Evolutionary conservation across 2,329 filamentous ascomycete species (phyloP), one percentile per base, ranked within the genome.

Genomic region (Fusarium verrucosum): DNA sequence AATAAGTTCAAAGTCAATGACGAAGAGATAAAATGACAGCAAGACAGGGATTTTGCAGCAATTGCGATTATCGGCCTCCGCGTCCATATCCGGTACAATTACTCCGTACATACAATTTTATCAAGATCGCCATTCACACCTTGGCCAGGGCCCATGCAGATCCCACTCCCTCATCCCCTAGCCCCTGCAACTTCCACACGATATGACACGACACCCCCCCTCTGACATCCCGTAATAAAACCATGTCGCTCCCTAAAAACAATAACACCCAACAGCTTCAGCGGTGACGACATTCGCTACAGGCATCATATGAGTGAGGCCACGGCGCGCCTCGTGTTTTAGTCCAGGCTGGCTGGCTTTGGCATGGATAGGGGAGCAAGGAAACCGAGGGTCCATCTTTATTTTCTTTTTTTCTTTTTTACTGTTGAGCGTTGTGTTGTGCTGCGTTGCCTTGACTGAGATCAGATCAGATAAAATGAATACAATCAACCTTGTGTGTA

Each of bases 261-360:
- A 56, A 62, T 35, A 58, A 30, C 60, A 45, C 37, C 37, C 52
- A 54, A 56, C 60, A 53, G 46, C 26, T 30, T 36, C 32, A 55
- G 61, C 44, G 57, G 63, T 67, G 63, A 66, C 63, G 63, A 66
- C 63, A 66, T 66, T 33, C 30, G 22, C 22, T 43, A 57, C 44
- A 42, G 36, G 28, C 33, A 53, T 50, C 33, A 30, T 32, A 19
- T 49, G 41, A 52, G 28, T 16, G 28, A 30, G 22, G 40, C 38
- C 43, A 56, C 40, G 36, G 36, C n/a, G 46, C 58, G 62, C 62
- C 51, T 60, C 52, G 47, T 59, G 62, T 66, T 66, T 66, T 66
- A 65, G 62, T 65, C 23, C 41, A 32, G n/a, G n/a, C n/a, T n/a
- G n/a, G n/a, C n/a, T n/a, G n/a, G n/a, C n/a, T n/a, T 46, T 46